Evolutionary conservation across 441 rosid species (phyloP), one percentile per base, ranked within the genome.

Genomic region (Dalechampia spathulata): DNA sequence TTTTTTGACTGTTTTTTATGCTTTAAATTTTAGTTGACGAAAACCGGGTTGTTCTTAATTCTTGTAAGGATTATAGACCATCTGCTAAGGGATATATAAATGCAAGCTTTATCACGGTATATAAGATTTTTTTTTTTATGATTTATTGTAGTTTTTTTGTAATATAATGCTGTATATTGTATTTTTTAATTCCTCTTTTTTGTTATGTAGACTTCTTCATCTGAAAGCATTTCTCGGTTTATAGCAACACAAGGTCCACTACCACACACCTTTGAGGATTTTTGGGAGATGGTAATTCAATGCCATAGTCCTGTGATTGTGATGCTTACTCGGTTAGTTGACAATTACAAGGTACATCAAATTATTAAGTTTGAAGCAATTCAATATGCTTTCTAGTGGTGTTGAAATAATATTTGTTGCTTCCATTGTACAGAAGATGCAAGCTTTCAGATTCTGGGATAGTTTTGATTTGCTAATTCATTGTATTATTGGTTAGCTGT

Each of bases 241-340:
- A 86, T 92, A 67, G 96, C 96, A 52, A 85, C 96, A 0, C 96
- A 92, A 72, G 96, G 96, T 62, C 98, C 96, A 28, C 25, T 92
- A n/a, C 80, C 74, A 7, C 78, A 74, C 45, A 88, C 96, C 38
- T 65, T 45, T n/a, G 96, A 89, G 72, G 96, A 92, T 57, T 86
- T 89, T 62, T 92, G 98, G 98, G 91, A 85, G 83, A 84, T 92
- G 98, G 81, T 83, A 1, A 63, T 89, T 30, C 98, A 88, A 64
- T 58, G 65, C 49, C 86, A 68, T 57, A 88, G 90, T 78, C 96
- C 94, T 11, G 76, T 74, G 28, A 71, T 86, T 46, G 85, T 92
- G 41, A 92, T 92, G 98, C 86, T 92, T 38, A 92, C 98, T 62
- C 85, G 83, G 1, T 75, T 89, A 75, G 86, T 84, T 11, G 96